phyloP scores from a whole-genome alignment of 257 asterid species.

The Solanum stenotomum region DNA sequence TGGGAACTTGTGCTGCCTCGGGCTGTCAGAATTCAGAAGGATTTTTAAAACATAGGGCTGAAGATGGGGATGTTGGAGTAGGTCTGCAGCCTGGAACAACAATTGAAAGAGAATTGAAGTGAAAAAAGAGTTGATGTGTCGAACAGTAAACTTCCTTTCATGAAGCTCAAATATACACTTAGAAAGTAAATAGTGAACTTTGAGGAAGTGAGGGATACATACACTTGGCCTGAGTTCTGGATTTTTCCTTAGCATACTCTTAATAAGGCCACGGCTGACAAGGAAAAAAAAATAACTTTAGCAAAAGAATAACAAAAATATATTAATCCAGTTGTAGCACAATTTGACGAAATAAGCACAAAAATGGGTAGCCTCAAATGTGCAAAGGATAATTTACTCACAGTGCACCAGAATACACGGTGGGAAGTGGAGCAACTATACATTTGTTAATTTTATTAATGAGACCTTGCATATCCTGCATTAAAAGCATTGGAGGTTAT shows the following conservation, averaged over 20 bases:
- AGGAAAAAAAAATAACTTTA: background rate
- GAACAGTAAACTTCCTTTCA: background rate
- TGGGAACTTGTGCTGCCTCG: constrained; percentile 52
- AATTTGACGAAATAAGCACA: background rate
- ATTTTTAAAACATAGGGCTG: constrained; percentile 57
- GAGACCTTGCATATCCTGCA: constrained; percentile 96
- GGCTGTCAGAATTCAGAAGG: constrained; percentile 47
- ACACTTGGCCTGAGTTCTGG: constrained; percentile 95
- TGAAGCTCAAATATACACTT: background rate
- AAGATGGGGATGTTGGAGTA: constrained; percentile 77
- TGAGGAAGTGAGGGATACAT: constrained; percentile 10
- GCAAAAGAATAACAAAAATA: constrained; percentile 1
- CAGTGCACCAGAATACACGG: constrained; percentile 81
- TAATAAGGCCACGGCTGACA: constrained; percentile 77
- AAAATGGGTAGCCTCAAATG: background rate
- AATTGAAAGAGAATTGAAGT: background rate
- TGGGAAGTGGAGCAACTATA: constrained; percentile 83
- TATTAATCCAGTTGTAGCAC: background rate
- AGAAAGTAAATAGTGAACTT: background rate
- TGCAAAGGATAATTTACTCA: constrained; percentile 34
- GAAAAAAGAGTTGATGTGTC: background rate
- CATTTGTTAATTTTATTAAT: constrained; percentile 90
- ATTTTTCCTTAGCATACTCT: constrained; percentile 88
- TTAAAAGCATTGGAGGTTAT: background rate
- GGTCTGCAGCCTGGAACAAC: constrained; percentile 70